Base-by-base conservation (phyloP, 495 filamentous ascomycete genomes). In the Hypoxylon subgilvum region DNA sequence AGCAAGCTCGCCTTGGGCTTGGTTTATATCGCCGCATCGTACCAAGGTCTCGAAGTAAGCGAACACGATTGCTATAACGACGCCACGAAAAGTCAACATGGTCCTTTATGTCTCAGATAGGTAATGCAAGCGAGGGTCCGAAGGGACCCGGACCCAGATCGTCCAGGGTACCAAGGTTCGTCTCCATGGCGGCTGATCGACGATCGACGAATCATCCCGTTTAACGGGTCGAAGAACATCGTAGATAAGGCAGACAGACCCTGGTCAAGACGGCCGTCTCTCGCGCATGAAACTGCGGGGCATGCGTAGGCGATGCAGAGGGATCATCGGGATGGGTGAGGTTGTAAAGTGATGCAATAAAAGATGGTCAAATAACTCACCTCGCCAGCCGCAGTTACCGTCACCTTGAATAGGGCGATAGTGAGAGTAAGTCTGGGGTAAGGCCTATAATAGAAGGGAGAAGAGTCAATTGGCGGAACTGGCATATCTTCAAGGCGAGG, bases 311-410 rank as follows among this genome's bases (percentile, higher is more conserved):
- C 47, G 61, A 60, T 51, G 55, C 45, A 60, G 40, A 31, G 52
- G 40, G 40, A 43, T 38, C 36, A 41, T 41, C 45, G 22, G 17
- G 52, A 46, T 21, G 27, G 14, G 18, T 40, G 9, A 56, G 8
- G n/a, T n/a, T n/a, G n/a, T n/a, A n/a, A 8, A 8, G 8, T 27
- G 23, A 27, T 12, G 49, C 5, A 28, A 27, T 27, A 36, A 62
- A 17, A 57, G 35, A 56, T 32, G 16, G 27, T 25, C 31, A 4
- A 19, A 36, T 28, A 32, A 76, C 72, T 70, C 83, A 96, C 93
- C 94, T 87, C 94, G 83, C 93, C 94, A 98, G 61, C 94, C 94
- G 76, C 94, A 98, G 68, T 95, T 92, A 30, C 94, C 94, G 75
- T 98, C 94, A 16, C 94, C 92, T 69, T 86, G 87, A 73, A 96